Evolutionary conservation across 2,329 filamentous ascomycete species (phyloP), one percentile per base, ranked within the genome.

Genomic region (Plenodomus biglobosus): DNA sequence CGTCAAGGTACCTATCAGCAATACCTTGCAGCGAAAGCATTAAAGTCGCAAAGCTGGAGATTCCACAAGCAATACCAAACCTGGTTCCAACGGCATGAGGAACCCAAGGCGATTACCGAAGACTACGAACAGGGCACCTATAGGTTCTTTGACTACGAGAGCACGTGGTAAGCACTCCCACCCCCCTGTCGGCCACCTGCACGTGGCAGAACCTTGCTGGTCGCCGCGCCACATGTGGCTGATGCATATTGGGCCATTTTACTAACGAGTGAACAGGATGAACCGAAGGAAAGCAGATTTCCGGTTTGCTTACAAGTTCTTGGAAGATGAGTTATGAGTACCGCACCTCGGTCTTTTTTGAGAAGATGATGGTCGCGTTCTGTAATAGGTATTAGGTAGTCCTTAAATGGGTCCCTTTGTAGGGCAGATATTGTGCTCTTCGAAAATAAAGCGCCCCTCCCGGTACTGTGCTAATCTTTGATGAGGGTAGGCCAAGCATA

Each of bases 31-130:
- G 94, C 94, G 13, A 96, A 95, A 74, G 90, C 94, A n/a, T 78
- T 99, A 43, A 99, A 99, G 76, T 89, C 92, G 59, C 94, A 99
- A 74, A 96, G 92, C 73, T 99, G 94, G 94, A 84, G 94, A 47
- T 99, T 99, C 72, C 94, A 99, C 76, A 99, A 99, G 79, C 94
- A 97, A 73, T 99, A 99, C 70, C 94, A 74, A 73, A 99, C 94
- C 1, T 99, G 94, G 94, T 99, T 99, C 68, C 94, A 99, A 74
- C 83, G 94, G 42, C 94, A 99, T 61, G 94, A 99, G 69, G 94
- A 99, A 77, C 94, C 94, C 16, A 99, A 99, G 79, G 92, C 86
- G 62, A 99, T 99, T 67, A 97, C 94, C 0, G 94, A 99, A 73
- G 94, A 99, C 75, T 97, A 90, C 69, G 94, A 99, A 76, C 94